Percentiles rank a stretch among this genome's conserved stretches.
These are phyloP conservation scores for Colletotrichum sp. DNA, from an alignment of 2,329 filamentous ascomycete species.

Conservation along the genomic window DNA sequence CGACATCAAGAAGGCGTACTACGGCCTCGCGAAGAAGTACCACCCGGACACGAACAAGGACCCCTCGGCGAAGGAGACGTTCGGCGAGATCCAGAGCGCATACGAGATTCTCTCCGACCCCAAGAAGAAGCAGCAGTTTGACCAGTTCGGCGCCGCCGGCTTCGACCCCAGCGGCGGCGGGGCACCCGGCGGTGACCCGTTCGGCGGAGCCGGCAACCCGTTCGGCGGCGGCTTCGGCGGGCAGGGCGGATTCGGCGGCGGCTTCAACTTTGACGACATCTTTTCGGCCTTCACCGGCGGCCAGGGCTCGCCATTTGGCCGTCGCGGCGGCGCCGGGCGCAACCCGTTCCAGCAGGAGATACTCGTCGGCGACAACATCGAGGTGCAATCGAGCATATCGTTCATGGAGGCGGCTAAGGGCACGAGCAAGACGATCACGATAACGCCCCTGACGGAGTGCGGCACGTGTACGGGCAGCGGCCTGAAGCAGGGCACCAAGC, in stretches of 20 bases:
- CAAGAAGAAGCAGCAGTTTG: slow-evolving; percentile 90
- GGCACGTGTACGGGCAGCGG: slow-evolving; percentile 84
- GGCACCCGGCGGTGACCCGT: slow-evolving; percentile 59
- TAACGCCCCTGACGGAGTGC: slow-evolving; percentile 83
- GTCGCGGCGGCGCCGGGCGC: slow-evolving; percentile 48
- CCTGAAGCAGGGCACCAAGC: slow-evolving; percentile 79
- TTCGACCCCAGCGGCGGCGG: slow-evolving; percentile 78
- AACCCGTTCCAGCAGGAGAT: slow-evolving; percentile 80
- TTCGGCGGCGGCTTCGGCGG: slow-evolving; percentile 63
- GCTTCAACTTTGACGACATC: slow-evolving; percentile 96
- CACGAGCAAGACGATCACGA: slow-evolving; percentile 83
- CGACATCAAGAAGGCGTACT: slow-evolving; percentile 99
- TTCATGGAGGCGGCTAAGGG: slow-evolving; percentile 98
- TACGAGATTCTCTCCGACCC: slow-evolving; percentile 94
- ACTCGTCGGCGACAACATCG: slow-evolving; percentile 93
- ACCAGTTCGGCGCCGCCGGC: slow-evolving; percentile 86
- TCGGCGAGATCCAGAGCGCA: slow-evolving; percentile 88
- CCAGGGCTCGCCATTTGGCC: slow-evolving; percentile 57
- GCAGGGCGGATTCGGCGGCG: slow-evolving; percentile 75
- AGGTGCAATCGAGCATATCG: slow-evolving; percentile 89
- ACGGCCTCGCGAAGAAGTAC: slow-evolving; percentile 95
- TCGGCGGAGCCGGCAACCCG: slow-evolving; percentile 68
- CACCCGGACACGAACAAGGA: slow-evolving; percentile 99
- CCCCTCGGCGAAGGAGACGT: slow-evolving; percentile 89
- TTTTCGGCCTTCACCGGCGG: slow-evolving; percentile 82